Percentiles rank a stretch among this genome's conserved stretches.
Evolutionary conservation across 1,284 basidiomycete genomes (phyloP).

Genomic region (Trametes versicolor): DNA sequence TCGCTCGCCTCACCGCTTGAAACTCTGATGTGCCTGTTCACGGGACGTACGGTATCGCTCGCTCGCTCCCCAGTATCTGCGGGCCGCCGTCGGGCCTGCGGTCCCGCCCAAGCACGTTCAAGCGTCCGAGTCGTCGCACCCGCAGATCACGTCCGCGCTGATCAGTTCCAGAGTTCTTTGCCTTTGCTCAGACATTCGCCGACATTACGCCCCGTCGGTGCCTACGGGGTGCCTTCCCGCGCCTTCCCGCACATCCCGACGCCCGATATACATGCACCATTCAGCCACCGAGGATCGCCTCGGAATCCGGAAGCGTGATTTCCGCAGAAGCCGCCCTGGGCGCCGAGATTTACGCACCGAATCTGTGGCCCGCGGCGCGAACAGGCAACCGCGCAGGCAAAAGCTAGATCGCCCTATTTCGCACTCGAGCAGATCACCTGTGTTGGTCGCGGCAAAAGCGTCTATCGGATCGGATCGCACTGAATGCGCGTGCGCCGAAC

Average conservation of each 20-base stretch:
- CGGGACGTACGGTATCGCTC: too few relatives aligned
- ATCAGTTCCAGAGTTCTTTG: not conserved
- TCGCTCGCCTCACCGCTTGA: not conserved
- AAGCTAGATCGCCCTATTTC: too few relatives aligned
- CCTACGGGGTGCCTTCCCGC: not conserved
- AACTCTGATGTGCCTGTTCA: too few relatives aligned
- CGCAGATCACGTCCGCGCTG: not conserved
- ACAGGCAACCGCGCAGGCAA: not conserved
- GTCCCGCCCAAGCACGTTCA: too few relatives aligned
- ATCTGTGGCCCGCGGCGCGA: not conserved
- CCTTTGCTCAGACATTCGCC: slow-evolving; percentile 14
- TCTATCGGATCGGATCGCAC: slow-evolving; percentile 1
- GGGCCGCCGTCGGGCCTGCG: too few relatives aligned
- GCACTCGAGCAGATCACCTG: too few relatives aligned
- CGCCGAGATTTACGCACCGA: slow-evolving; percentile 14
- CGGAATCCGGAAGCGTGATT: not conserved
- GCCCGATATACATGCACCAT: not conserved
- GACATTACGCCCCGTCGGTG: slow-evolving; percentile 7
- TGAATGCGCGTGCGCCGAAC: not conserved
- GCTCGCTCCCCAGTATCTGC: too few relatives aligned
- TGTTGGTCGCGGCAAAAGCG: not conserved
- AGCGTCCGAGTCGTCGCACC: not conserved
- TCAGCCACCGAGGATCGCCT: not conserved
- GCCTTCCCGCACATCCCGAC: not conserved
- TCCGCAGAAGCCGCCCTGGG: not conserved